phyloP scores from a whole-genome alignment of 2,329 filamentous ascomycete species.

The Xenosphaeropsis pyriputrescens region DNA sequence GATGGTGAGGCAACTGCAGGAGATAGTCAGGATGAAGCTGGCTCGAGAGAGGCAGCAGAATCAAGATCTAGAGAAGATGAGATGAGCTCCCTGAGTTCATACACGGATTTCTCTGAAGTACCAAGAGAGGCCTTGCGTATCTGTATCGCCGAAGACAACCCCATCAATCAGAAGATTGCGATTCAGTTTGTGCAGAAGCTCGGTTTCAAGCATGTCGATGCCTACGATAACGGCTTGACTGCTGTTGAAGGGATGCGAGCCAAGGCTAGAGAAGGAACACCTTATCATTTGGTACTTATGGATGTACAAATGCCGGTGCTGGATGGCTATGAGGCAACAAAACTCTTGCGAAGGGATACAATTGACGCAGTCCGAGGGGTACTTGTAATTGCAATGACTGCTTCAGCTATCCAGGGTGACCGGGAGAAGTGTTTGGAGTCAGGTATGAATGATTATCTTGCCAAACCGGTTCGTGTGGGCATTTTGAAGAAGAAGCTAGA shows the following conservation, averaged over 20 bases:
- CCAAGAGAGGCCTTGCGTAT: constrained; percentile 68
- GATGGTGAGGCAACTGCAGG: constrained; percentile 32
- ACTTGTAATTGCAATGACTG: constrained; percentile 95
- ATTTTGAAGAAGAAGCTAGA: constrained; percentile 75
- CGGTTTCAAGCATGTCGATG: constrained; percentile 68
- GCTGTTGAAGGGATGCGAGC: constrained; percentile 77
- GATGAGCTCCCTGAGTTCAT: constrained; percentile 22
- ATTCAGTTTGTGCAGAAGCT: constrained; percentile 80
- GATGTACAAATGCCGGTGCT: constrained; percentile 93
- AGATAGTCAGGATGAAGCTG: constrained; percentile 26
- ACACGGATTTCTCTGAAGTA: constrained; percentile 56
- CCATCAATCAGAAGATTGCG: constrained; percentile 88
- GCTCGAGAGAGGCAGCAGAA: constrained; percentile 14
- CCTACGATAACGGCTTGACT: constrained; percentile 79
- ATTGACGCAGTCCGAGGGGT: constrained; percentile 66
- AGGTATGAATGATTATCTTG: constrained; percentile 95
- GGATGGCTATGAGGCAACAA: constrained; percentile 85
- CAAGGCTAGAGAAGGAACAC: constrained; percentile 54
- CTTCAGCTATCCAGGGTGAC: constrained; percentile 85
- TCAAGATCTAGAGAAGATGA: background rate
- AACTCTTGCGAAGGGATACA: constrained; percentile 62
- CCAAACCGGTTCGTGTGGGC: constrained; percentile 84
- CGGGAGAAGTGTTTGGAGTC: constrained; percentile 89
- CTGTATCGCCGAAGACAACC: constrained; percentile 90
- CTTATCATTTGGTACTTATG: constrained; percentile 88